A percentile compares a stretch with the other conserved stretches of the same genome.
These are phyloP conservation scores for Aspergillus texensis DNA, from an alignment of 2,329 filamentous ascomycete species.

Conservation along the genomic window DNA sequence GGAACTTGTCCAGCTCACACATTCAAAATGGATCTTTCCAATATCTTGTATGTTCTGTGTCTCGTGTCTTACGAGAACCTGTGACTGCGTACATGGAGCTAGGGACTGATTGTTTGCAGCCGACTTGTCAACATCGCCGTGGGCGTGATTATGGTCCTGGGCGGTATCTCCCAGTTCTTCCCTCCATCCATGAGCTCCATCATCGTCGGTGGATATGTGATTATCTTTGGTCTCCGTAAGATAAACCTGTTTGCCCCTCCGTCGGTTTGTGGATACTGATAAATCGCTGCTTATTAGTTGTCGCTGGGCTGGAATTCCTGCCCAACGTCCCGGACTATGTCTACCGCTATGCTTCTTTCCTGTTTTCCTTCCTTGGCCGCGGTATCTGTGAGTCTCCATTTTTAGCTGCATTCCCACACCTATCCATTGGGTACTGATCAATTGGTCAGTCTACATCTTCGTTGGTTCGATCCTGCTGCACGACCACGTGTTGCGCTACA, in stretches of 20 bases:
- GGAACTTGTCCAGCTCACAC: not conserved
- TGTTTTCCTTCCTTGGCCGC: slow-evolving; percentile 96
- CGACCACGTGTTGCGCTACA: slow-evolving; percentile 65
- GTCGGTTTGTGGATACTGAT: slow-evolving; percentile 25
- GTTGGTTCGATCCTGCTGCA: slow-evolving; percentile 83
- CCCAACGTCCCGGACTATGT: slow-evolving; percentile 84
- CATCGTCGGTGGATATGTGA: slow-evolving; percentile 83
- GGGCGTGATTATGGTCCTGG: slow-evolving; percentile 83
- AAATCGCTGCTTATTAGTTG: slow-evolving; percentile 50
- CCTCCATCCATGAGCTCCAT: slow-evolving; percentile 58
- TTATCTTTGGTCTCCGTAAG: slow-evolving; percentile 85
- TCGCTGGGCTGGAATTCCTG: slow-evolving; percentile 79
- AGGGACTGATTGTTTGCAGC: slow-evolving; percentile 53
- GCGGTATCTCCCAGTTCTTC: slow-evolving; percentile 63
- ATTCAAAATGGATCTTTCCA: slow-evolving; percentile 82
- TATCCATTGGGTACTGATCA: slow-evolving; percentile 5
- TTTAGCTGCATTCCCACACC: not conserved
- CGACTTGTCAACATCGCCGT: slow-evolving; percentile 92
- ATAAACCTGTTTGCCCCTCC: not conserved
- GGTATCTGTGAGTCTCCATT: slow-evolving; percentile 76
- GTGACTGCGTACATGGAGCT: slow-evolving; percentile 13
- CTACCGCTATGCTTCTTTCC: slow-evolving; percentile 91
- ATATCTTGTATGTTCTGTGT: slow-evolving; percentile 75
- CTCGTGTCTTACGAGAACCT: slow-evolving; percentile 11
- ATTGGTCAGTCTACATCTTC: slow-evolving; percentile 83